phyloP scores from a whole-genome alignment of 352 stramenopile species.

The Phytophthora meadii region DNA sequence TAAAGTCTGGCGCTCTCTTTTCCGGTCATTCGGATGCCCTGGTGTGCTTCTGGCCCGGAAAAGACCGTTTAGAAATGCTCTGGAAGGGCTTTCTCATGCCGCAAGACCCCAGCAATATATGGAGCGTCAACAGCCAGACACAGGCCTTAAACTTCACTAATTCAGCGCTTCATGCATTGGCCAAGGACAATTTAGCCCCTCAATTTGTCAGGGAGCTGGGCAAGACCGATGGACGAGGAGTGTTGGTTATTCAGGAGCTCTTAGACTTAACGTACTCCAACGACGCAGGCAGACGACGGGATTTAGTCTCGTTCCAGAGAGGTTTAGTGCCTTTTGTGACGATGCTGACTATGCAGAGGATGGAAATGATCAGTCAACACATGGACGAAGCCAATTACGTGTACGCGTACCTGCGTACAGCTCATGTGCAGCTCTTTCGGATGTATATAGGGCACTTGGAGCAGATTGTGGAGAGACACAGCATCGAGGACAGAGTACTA shows the following conservation, averaged over 20 bases:
- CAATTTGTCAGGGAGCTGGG: constrained; percentile 49
- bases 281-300: constrained; percentile 35
- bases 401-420: constrained; percentile 37
- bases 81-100: constrained; percentile 46
- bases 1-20: constrained; percentile 22
- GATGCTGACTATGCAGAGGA: constrained; percentile 37
- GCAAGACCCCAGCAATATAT: constrained; percentile 17
- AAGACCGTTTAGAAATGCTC: constrained; percentile 26
- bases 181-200: constrained; percentile 33
- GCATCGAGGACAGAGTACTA: constrained; percentile 34
- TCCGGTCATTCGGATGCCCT: constrained; percentile 38
- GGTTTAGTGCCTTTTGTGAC: constrained; percentile 44
- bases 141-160: constrained; percentile 51
- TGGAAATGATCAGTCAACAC: constrained; percentile 45
- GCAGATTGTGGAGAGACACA: constrained; percentile 41
- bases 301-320: constrained; percentile 47
- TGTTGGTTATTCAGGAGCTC: constrained; percentile 37
- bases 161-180: constrained; percentile 46
- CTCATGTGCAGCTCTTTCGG: constrained; percentile 36
- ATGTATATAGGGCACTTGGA: constrained; percentile 38
- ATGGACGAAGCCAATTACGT: constrained; percentile 53
- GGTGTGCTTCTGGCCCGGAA: constrained; percentile 33
- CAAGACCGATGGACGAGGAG: constrained; percentile 31
- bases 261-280: constrained; percentile 38
- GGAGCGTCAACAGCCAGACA: constrained; percentile 40